phyloP scores from a whole-genome alignment of 345 rosid genomes.

The Citrus sinensis region DNA sequence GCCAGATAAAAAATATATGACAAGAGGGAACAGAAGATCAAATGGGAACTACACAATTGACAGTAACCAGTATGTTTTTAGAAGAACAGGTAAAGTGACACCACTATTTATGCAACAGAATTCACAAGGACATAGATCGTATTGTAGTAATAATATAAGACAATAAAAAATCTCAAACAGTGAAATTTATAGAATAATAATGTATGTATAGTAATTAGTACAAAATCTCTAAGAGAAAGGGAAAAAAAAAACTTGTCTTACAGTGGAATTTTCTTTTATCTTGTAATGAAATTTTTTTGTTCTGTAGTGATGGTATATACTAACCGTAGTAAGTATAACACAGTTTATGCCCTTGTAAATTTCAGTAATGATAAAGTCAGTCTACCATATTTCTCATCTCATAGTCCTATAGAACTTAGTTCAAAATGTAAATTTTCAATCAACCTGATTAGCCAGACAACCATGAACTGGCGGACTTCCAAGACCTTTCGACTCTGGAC shows the following conservation, averaged over 20 bases:
- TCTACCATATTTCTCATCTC: neutral
- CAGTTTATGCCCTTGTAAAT: too few species aligned
- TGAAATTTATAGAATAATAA: neutral
- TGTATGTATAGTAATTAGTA: too few species aligned
- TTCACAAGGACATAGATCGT: neutral
- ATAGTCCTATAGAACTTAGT: neutral
- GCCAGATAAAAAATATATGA: neutral
- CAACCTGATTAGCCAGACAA: slow-evolving; percentile 79
- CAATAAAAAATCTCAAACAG: neutral
- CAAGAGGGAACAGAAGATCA: neutral
- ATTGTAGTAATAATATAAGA: neutral
- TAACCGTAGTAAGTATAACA: too few species aligned
- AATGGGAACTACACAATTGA: neutral
- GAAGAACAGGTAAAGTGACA: neutral
- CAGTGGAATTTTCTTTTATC: too few species aligned
- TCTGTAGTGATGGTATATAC: too few species aligned
- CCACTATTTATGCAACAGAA: neutral
- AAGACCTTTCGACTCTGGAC: slow-evolving; percentile 91
- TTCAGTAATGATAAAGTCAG: neutral
- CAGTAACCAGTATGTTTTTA: neutral
- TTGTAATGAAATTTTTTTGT: too few species aligned
- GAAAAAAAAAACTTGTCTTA: too few species aligned
- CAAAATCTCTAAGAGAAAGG: too few species aligned
- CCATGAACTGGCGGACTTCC: slow-evolving; percentile 93
- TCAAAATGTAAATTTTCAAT: neutral